Evolutionary conservation across 129 eudicot genomes (phyloP), one percentile per base, ranked within the genome.

Genomic region (Flaveria sonorensis): DNA sequence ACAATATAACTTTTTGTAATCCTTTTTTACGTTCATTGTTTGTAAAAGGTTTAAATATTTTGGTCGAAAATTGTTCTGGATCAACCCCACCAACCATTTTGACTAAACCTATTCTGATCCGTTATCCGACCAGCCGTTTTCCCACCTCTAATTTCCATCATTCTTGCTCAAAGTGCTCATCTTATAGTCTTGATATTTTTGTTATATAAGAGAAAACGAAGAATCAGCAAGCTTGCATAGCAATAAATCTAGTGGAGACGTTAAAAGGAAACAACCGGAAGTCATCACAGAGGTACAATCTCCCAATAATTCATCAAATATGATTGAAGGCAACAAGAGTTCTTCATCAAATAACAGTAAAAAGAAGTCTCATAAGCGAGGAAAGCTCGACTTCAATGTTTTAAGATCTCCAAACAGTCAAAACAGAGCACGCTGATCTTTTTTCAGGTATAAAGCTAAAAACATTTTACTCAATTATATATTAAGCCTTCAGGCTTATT

Each of bases 341-440:
- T 79, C 89, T 39, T 78, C 93, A 13, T 73, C 90, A 47, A 80
- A 43, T 21, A 84, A 77, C 4, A 62, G 61, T 74, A 83, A 48
- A 63, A 79, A 56, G 46, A 65, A 75, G 24, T 84, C 89, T 78
- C 81, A 82, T 14, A 87, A 90, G 85, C 86, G 79, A 20, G 93
- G 85, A 61, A 90, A 88, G 83, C 74, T 90, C 0, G 96, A 88
- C 59, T 90, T 83, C 80, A 88, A 81, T 81, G 91, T 90, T 71
- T 84, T 90, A 61, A 82, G 92, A 77, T 88, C 89, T 81, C 82
- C 88, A 14, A 88, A 90, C 51, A 60, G 70, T 83, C 91, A 73
- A 50, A 79, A n/a, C 85, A 84, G 81, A 71, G 88, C 48, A 71
- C 59, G 51, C 9, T 83, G 72, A 72, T 83, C 46, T 47, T 10